Percentiles rank a stretch among this genome's conserved stretches.
Conservation (phyloP, 805 yeast species). For the Maudiozyma barnettii region DNA sequence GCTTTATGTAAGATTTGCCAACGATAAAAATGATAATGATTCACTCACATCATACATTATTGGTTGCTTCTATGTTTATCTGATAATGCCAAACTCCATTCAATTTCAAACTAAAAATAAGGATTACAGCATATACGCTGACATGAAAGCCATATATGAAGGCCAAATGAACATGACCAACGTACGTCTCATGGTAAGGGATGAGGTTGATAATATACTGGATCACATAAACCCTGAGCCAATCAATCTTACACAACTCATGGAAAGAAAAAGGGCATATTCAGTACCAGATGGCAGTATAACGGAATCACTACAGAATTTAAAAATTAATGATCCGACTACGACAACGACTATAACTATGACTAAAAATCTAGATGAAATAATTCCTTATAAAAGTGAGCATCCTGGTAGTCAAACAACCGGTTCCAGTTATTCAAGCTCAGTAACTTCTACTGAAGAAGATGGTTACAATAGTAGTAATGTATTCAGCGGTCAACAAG, state of each 20-base stretch:
- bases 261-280: slow-evolving; percentile 25
- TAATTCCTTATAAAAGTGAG: neutral
- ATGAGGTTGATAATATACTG: slow-evolving; percentile 25
- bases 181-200: slow-evolving; percentile 30
- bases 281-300: slow-evolving; percentile 13
- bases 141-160: slow-evolving; percentile 30
- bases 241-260: slow-evolving; percentile 7
- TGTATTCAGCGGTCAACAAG: neutral
- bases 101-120: slow-evolving; percentile 35
- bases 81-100: slow-evolving; percentile 32
- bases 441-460: neutral
- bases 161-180: slow-evolving; percentile 33
- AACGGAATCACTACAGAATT: neutral
- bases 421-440: neutral
- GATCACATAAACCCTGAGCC: slow-evolving; percentile 14
- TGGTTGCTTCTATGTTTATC: slow-evolving; percentile 31
- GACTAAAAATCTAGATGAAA: neutral
- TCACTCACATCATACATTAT: slow-evolving; percentile 29
- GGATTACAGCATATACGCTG: slow-evolving; percentile 31
- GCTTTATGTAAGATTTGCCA: slow-evolving; percentile 21
- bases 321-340: neutral
- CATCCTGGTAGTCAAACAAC: neutral
- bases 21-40: slow-evolving; percentile 15
- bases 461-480: neutral
- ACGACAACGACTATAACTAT: neutral